phyloP scores from a whole-genome alignment of 2,329 filamentous ascomycete species.

The Alternaria consortialis region DNA sequence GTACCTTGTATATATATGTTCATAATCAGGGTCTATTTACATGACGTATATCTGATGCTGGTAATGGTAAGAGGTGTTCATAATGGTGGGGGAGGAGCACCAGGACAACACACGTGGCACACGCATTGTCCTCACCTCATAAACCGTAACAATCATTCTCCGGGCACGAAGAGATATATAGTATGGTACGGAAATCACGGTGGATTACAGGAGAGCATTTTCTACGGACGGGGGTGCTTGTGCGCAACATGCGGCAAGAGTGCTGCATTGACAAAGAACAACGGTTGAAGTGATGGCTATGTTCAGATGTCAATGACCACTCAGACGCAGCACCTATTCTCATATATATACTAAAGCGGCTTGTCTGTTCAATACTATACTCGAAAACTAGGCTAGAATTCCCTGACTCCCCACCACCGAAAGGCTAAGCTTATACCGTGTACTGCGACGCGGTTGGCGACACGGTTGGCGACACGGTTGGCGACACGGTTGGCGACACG shows the following conservation, averaged over 20 bases:
- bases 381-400: neutral
- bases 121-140: neutral
- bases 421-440: neutral
- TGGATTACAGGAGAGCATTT: neutral
- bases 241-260: neutral
- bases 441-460: neutral
- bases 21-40: neutral
- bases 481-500: neutral
- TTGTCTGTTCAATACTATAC: neutral
- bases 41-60: neutral
- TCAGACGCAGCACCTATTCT: neutral
- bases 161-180: neutral
- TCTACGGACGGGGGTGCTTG: neutral
- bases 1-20: neutral
- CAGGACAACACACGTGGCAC: neutral
- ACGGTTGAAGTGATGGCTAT: neutral
- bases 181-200: neutral
- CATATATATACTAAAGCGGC: neutral
- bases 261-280: neutral
- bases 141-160: neutral
- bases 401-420: neutral
- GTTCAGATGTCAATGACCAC: neutral
- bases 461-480: neutral
- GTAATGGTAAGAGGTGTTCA: neutral
- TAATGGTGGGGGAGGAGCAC: neutral